phyloP scores from a whole-genome alignment of 2,329 filamentous ascomycete genomes.

The Pyrenophora tritici-repentis region DNA sequence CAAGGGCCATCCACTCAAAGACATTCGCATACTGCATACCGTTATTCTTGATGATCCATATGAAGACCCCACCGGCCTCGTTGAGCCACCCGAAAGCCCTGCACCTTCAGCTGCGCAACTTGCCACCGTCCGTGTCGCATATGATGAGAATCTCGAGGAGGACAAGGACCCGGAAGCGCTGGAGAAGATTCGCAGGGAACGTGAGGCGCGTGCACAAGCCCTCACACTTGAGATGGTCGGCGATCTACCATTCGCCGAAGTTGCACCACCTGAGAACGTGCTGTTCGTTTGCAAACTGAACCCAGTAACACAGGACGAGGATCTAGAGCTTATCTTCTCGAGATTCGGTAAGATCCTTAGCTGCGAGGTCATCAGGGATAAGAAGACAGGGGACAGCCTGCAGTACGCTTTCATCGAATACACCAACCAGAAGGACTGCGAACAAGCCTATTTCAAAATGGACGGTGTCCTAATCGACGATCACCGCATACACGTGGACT shows the following conservation, averaged over 20 bases:
- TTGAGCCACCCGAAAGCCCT: conserved; percentile 79
- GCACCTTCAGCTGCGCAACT: conserved; percentile 82
- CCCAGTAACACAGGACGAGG: conserved; percentile 91
- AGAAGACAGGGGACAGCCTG: conserved; percentile 89
- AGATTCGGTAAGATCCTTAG: conserved; percentile 94
- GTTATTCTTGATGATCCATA: conserved; percentile 91
- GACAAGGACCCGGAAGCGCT: conserved; percentile 79
- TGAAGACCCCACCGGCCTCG: conserved; percentile 75
- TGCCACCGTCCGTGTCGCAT: conserved; percentile 86
- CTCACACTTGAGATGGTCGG: conserved; percentile 97
- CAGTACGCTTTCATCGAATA: conserved; percentile 99
- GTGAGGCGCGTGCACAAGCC: conserved; percentile 91
- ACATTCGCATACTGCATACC: conserved; percentile 93
- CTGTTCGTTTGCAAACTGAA: conserved; percentile 99
- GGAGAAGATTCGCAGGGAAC: conserved; percentile 80
- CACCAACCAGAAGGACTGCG: conserved; percentile 88
- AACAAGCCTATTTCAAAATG: conserved; percentile 98
- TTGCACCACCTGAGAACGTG: conserved; percentile 95
- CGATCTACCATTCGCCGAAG: conserved; percentile 94
- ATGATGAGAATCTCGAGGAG: conserved; percentile 81
- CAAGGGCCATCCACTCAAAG: conserved; percentile 83
- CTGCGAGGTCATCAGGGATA: conserved; percentile 94
- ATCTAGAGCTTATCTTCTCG: conserved; percentile 93
- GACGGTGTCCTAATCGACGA: conserved; percentile 96
- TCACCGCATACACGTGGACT: conserved; percentile 96